A percentile compares a stretch with the other conserved stretches of the same genome.
Conservation (phyloP, 148 eudicot species). For the Suaeda aralocaspica region DNA sequence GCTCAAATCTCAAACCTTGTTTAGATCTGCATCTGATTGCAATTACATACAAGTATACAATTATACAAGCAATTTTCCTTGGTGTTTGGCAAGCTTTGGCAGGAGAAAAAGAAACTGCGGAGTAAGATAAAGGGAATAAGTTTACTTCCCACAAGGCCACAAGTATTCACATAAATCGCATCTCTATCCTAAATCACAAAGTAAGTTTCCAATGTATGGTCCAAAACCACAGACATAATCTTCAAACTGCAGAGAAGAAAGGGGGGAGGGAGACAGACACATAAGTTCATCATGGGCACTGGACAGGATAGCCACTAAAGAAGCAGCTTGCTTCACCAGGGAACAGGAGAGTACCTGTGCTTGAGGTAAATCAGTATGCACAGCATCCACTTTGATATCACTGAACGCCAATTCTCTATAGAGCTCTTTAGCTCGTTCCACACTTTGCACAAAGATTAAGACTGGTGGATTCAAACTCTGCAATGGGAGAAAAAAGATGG, state of each 20-base stretch:
- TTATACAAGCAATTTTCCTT: too few relatives aligned
- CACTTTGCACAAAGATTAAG: conserved; percentile 83
- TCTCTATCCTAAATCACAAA: conserved; percentile 3
- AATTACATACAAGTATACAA: too few relatives aligned
- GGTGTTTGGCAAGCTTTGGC: too few relatives aligned
- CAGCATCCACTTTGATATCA: conserved; percentile 74
- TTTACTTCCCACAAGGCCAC: too few relatives aligned
- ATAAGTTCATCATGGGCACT: not conserved
- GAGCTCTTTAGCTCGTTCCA: conserved; percentile 81
- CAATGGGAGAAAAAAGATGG: not conserved
- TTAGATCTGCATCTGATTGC: too few relatives aligned
- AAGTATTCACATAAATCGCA: not conserved
- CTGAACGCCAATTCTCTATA: conserved; percentile 59
- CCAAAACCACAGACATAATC: not conserved
- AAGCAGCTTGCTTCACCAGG: conserved; percentile 1
- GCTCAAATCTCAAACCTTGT: too few relatives aligned
- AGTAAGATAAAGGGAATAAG: too few relatives aligned
- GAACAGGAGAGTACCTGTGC: conserved; percentile 46
- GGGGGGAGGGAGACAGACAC: too few relatives aligned
- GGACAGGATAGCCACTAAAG: not conserved
- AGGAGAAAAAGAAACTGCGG: too few relatives aligned
- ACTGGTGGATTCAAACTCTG: conserved; percentile 94
- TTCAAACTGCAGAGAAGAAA: not conserved
- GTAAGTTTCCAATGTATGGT: not conserved
- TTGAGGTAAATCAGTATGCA: conserved; percentile 77